Conservation (phyloP, 2,329 filamentous ascomycete species). For the Keithomyces neogunnii region DNA sequence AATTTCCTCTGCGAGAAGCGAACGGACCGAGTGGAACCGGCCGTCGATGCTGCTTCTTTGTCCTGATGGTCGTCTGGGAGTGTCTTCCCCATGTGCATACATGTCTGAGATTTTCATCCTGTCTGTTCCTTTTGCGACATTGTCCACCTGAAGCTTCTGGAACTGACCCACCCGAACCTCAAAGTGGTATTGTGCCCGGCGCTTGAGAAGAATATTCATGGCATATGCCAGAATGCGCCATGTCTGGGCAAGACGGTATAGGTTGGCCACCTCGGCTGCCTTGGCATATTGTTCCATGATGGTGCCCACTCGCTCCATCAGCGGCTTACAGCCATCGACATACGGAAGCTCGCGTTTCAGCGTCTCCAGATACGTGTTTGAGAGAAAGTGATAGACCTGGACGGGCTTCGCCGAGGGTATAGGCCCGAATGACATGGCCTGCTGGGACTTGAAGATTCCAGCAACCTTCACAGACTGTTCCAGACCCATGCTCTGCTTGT, state of each 20-base stretch:
- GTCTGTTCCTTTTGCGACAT: slow-evolving; percentile 16
- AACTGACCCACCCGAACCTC: slow-evolving; percentile 36
- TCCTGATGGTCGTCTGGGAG: slow-evolving; percentile 23
- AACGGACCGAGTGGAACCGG: slow-evolving; percentile 28
- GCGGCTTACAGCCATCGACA: slow-evolving; percentile 23
- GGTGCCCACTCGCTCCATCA: slow-evolving; percentile 37
- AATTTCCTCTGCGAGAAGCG: slow-evolving; percentile 45
- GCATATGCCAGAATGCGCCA: slow-evolving; percentile 54
- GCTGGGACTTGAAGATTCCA: slow-evolving; percentile 48
- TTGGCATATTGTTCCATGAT: slow-evolving; percentile 50
- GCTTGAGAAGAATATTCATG: slow-evolving; percentile 42
- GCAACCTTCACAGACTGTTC: slow-evolving; percentile 52
- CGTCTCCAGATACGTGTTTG: slow-evolving; percentile 46
- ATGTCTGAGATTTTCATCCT: slow-evolving; percentile 17
- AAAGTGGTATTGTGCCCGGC: slow-evolving; percentile 49
- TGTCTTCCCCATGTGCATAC: slow-evolving; percentile 26
- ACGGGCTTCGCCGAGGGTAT: slow-evolving; percentile 43
- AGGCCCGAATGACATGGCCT: slow-evolving; percentile 54
- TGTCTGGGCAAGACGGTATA: slow-evolving; percentile 54
- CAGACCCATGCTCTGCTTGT: slow-evolving; percentile 38
- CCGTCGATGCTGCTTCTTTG: slow-evolving; percentile 20
- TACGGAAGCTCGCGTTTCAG: slow-evolving; percentile 40
- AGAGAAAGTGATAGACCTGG: slow-evolving; percentile 46
- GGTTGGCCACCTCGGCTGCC: slow-evolving; percentile 46
- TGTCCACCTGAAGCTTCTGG: slow-evolving; percentile 23